Base-by-base conservation (phyloP, 2,329 filamentous ascomycete genomes). In the Celoporthe dispersa region DNA sequence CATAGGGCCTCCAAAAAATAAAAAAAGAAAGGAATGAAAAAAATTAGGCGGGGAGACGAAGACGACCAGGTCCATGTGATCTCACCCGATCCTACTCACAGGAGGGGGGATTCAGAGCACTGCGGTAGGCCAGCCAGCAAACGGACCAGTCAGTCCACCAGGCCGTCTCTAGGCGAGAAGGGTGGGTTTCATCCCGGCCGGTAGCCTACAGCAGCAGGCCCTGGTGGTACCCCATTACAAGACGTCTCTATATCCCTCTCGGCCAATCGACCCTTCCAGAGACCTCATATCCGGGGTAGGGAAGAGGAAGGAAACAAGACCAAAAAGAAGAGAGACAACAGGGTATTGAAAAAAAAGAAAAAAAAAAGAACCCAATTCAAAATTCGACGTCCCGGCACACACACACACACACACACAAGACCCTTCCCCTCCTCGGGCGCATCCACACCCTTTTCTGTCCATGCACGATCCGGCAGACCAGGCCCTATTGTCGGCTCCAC, bases 401-500 rank as follows among this genome's bases (percentile, higher is more conserved):
- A n/a, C n/a, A n/a, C n/a, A n/a, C n/a, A n/a, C n/a, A n/a, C n/a
- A n/a, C n/a, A n/a, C n/a, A n/a, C 6, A 16, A 6, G 35, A 28
- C 33, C 35, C 35, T 63, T 41, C n/a, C 55, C 25, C 31, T 48
- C 35, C 31, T 48, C 35, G 55, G 65, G 22, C 60, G 60, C 60
- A 66, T n/a, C 66, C 62, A 53, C 63, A 61, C 57, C 31, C 19
- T 22, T 35, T 22, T n/a, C 57, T 22, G 57, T n/a, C 57, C 63
- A 65, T 69, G 70, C 67, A 60, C 57, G 25, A 57, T 31, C 37
- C 62, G 28, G 62, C 9, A 51, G 41, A 63, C 41, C 63, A 57
- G 57, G 63, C 25, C 59, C 69, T 70, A 68, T 53, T 63, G 60
- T 48, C 62, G 68, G 64, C 63, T 66, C 70, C 70, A 71, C 70